phyloP scores from a whole-genome alignment of 2,329 filamentous ascomycete genomes.

The Pseudogymnoascus sp. region DNA sequence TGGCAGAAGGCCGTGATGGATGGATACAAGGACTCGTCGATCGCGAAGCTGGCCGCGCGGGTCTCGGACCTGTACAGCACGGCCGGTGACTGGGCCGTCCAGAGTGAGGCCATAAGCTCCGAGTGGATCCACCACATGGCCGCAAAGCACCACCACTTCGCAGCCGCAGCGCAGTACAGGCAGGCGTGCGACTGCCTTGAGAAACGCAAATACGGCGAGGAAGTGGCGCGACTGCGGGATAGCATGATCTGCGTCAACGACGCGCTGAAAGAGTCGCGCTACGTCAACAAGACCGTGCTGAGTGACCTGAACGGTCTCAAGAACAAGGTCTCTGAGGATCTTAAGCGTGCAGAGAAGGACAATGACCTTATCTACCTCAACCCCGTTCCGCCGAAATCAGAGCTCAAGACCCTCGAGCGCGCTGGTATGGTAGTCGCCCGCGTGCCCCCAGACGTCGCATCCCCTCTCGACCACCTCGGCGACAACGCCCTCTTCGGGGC shows the following conservation, averaged over 20 bases:
- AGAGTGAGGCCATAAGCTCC: constrained; percentile 80
- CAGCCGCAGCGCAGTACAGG: constrained; percentile 86
- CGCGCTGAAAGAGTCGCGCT: constrained; percentile 73
- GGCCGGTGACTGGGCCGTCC: constrained; percentile 76
- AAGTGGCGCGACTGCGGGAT: constrained; percentile 78
- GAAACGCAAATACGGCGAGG: constrained; percentile 90
- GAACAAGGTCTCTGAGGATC: constrained; percentile 70
- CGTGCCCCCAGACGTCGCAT: constrained; percentile 71
- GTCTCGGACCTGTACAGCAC: constrained; percentile 86
- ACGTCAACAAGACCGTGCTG: constrained; percentile 72
- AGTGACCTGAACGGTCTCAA: constrained; percentile 79
- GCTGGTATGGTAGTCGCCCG: constrained; percentile 80
- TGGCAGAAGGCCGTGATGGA: constrained; percentile 98
- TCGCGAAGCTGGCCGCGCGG: constrained; percentile 81
- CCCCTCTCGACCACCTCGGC: constrained; percentile 71
- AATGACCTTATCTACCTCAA: constrained; percentile 92
- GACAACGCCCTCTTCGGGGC: constrained; percentile 73
- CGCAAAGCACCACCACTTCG: constrained; percentile 95
- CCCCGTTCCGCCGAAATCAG: constrained; percentile 77
- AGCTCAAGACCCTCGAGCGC: constrained; percentile 75
- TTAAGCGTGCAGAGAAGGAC: constrained; percentile 90
- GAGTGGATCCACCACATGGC: constrained; percentile 98
- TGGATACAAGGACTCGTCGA: constrained; percentile 81
- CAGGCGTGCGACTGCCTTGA: constrained; percentile 86
- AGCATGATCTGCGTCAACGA: constrained; percentile 76